phyloP scores from a whole-genome alignment of 768 basidiomycete genomes.

The Suillus americanus region DNA sequence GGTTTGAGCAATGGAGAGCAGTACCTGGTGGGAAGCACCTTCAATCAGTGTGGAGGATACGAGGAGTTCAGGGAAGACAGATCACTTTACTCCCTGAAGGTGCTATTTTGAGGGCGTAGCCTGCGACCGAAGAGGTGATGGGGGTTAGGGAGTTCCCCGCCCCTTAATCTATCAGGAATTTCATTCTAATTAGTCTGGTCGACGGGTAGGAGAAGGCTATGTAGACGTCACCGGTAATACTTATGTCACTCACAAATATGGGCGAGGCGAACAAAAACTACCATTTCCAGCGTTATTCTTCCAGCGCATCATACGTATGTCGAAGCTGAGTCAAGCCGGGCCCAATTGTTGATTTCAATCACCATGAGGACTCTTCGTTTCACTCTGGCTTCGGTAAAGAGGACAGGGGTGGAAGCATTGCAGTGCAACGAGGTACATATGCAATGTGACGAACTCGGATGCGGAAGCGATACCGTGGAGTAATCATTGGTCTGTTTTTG shows the following conservation, averaged over 20 bases:
- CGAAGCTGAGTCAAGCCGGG: neutral
- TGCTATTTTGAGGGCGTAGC: neutral
- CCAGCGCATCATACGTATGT: neutral
- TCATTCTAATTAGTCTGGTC: neutral
- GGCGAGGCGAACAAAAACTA: neutral
- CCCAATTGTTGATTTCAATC: neutral
- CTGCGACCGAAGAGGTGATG: neutral
- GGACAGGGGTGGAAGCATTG: neutral
- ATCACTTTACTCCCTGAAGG: neutral
- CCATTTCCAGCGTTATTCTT: neutral
- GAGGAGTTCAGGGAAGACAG: neutral
- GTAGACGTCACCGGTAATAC: neutral
- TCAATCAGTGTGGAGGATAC: neutral
- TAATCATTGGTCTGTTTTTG: neutral
- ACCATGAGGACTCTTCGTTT: neutral
- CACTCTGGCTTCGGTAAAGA: neutral
- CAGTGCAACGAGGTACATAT: neutral
- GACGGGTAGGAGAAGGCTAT: neutral
- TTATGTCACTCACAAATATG: neutral
- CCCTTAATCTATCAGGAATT: neutral
- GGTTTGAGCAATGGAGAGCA: neutral
- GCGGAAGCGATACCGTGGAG: neutral
- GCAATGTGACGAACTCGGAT: neutral
- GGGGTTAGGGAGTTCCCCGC: neutral
- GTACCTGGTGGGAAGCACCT: neutral